Evolutionary conservation across 2,329 filamentous ascomycete species (phyloP).

Genomic region (Lasiodiplodia sp.): DNA sequence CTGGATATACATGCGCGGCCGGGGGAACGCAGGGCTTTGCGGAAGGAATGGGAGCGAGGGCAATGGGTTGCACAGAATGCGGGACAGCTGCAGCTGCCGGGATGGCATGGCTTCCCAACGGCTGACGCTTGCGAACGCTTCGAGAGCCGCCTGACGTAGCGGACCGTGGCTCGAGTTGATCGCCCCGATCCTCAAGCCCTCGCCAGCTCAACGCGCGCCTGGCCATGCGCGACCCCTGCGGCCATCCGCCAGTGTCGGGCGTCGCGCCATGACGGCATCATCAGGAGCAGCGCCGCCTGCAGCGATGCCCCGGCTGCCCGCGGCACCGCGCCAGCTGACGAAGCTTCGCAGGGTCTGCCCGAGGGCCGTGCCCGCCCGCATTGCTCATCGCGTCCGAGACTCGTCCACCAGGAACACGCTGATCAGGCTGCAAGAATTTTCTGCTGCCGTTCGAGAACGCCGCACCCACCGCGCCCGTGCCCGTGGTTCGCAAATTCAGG

Average conservation of each 20-base stretch:
- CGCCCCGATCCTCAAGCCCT: constrained; percentile 20
- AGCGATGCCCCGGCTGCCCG: constrained; percentile 8
- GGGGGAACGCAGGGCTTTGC: neutral
- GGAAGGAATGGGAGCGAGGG: constrained; percentile 17
- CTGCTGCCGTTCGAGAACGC: constrained; percentile 5
- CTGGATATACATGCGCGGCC: constrained; percentile 17
- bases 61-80: constrained; percentile 27
- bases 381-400: neutral
- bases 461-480: neutral
- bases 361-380: constrained; percentile 6
- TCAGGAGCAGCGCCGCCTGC: constrained; percentile 9
- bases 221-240: constrained; percentile 24
- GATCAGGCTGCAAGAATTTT: constrained; percentile 22
- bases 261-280: neutral
- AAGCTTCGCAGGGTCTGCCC: constrained; percentile 18
- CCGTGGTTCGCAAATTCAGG: neutral
- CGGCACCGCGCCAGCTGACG: constrained; percentile 15
- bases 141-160: constrained; percentile 29
- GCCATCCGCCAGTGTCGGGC: neutral
- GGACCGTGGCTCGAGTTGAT: constrained; percentile 22
- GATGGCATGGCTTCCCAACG: constrained; percentile 22
- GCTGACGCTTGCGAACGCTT: constrained; percentile 27
- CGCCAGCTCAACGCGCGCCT: constrained; percentile 14
- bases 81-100: constrained; percentile 26
- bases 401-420: constrained; percentile 5